A percentile compares a stretch with the other conserved stretches of the same genome.
phyloP scores from a whole-genome alignment of 192 early-diverging fungal species.

The Linnemannia zychae region DNA sequence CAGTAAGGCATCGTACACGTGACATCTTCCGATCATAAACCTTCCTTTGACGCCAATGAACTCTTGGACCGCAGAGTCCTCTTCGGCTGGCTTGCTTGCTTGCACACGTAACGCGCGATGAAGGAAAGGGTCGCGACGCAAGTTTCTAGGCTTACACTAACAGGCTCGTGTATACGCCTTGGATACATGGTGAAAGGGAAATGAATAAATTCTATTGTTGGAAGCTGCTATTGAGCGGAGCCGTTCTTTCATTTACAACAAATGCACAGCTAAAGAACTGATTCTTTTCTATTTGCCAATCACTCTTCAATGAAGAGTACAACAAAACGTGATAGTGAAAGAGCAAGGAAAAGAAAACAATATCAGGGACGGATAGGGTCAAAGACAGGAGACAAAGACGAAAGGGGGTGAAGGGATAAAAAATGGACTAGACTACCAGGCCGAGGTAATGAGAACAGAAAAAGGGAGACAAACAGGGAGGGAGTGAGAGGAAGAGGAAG shows the following conservation, averaged over 20 bases:
- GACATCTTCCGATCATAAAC: not conserved
- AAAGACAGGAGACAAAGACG: not conserved
- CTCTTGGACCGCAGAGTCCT: not conserved
- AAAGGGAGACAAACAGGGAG: not conserved
- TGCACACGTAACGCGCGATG: not conserved
- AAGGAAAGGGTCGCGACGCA: not conserved
- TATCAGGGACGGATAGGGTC: not conserved
- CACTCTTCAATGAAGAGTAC: not conserved
- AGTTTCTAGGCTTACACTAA: not conserved
- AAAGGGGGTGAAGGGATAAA: not conserved
- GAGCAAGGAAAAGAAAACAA: not conserved
- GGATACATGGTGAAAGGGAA: too few species aligned
- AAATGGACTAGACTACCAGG: not conserved
- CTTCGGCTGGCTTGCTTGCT: not conserved
- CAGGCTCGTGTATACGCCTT: too few species aligned
- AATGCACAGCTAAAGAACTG: not conserved
- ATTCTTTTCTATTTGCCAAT: not conserved
- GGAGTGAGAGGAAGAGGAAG: too few species aligned
- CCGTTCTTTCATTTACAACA: not conserved
- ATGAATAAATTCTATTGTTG: too few species aligned
- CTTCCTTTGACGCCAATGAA: conserved; percentile 3
- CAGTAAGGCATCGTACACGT: not conserved
- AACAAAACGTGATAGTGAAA: not conserved
- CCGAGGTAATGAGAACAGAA: not conserved
- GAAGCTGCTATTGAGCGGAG: too few species aligned